Evolutionary conservation across 352 stramenopile genomes (phyloP).

Genomic region (Globisporangium echinulatum): DNA sequence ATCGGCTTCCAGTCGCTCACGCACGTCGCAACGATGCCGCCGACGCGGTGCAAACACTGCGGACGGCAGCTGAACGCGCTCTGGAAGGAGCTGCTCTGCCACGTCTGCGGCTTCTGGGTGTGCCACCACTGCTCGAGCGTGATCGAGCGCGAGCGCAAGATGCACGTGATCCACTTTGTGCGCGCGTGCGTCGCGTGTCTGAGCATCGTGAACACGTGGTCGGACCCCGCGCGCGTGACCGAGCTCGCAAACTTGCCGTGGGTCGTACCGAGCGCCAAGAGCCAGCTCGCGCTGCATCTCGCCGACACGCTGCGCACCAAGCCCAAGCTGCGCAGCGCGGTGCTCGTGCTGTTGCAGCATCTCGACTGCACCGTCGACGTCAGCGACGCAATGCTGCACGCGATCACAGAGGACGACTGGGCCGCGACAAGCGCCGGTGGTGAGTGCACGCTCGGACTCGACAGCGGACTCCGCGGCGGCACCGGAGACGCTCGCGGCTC

Average conservation of each 20-base stretch:
- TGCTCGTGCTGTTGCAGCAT: constrained; percentile 27
- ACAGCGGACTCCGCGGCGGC: no score
- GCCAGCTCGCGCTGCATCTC: constrained; percentile 36
- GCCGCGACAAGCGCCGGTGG: no score
- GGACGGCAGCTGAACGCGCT: constrained; percentile 31
- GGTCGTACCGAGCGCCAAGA: constrained; percentile 30
- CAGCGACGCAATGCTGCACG: constrained; percentile 17
- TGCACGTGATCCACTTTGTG: constrained; percentile 37
- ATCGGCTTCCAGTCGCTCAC: constrained; percentile 42
- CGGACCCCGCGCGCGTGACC: constrained; percentile 28
- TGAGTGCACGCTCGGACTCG: no score
- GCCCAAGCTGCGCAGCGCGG: constrained; percentile 22
- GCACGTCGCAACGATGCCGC: constrained; percentile 10
- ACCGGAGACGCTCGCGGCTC: no score
- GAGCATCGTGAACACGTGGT: constrained; percentile 44
- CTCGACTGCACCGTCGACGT: constrained; percentile 19
- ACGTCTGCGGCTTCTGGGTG: constrained; percentile 42
- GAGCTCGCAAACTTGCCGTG: constrained; percentile 23
- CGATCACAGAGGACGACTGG: constrained; percentile 36
- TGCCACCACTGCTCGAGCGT: constrained; percentile 47
- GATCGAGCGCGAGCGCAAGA: constrained; percentile 41
- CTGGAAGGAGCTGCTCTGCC: constrained; percentile 43
- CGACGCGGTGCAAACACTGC: constrained; percentile 32
- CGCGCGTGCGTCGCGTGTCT: constrained; percentile 38
- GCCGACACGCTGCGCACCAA: constrained; percentile 29